Base-by-base conservation (phyloP, 345 rosid genomes). In the Populus alba region DNA sequence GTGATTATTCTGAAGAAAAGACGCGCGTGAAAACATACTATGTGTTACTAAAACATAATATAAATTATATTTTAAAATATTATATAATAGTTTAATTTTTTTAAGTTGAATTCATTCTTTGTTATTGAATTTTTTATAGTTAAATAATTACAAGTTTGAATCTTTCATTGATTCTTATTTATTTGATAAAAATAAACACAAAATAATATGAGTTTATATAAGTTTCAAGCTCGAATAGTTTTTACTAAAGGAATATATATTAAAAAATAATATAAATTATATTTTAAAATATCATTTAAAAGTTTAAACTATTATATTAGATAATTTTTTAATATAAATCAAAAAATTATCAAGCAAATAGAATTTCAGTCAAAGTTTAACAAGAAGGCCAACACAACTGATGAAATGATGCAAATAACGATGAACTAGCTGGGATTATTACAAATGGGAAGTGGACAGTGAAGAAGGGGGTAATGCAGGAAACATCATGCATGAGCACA, bases 161-260 rank as follows among this genome's bases (percentile, higher is more conserved):
- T 33, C 0, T 33, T 0, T 33, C 5, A 0, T 33, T 0, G 27
- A 25, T 25, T 25, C 1, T 25, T 25, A 3, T 33, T 33, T 33
- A 33, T 33, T 3, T 33, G 5, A 33, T 33, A 33, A 33, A 33
- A 33, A 33, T 33, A 33, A 33, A 3, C 0, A 33, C 4, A 33
- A 33, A 33, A 33, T 29, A 3, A 0, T 33, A 0, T 33, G 0
- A 33, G 35, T 33, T 33, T 33, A 33, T 33, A 4, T 33, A 33
- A 33, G 0, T 3, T 33, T 33, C 0, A 33, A 33, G 5, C 5
- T 0, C 0, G 0, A 3, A 33, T 2, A 3, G 0, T 0, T 33
- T 33, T 33, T 33, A 33, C 0, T 33, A 0, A 0, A 33, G 2
- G 2, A 3, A 33, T 33, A 3, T 3, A 3, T 33, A 0, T 33